A percentile compares a stretch with the other conserved stretches of the same genome.
Evolutionary conservation across 192 early-diverging fungal genomes (phyloP).

Genomic region (Backusella mclennaniae): DNA sequence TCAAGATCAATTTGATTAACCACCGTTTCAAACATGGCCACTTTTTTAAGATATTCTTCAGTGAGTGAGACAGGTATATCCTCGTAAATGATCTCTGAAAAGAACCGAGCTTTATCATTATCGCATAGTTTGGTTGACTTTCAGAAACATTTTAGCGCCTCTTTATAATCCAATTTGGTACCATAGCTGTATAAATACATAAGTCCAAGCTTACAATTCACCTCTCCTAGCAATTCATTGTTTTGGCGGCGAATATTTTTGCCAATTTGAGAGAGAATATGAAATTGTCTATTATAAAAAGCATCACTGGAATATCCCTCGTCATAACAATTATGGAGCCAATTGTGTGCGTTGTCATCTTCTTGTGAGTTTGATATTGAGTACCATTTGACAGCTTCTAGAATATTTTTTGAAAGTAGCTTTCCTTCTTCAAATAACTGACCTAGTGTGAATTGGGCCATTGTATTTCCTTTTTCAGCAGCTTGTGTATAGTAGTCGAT

Average conservation of each 20-base stretch:
- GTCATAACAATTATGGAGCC: background rate
- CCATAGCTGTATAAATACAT: too few species aligned
- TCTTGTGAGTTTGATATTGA: background rate
- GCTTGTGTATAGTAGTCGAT: background rate
- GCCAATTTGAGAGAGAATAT: background rate
- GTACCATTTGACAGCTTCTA: background rate
- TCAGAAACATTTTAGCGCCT: too few species aligned
- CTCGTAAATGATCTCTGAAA: too few species aligned
- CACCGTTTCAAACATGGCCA: too few species aligned
- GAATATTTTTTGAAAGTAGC: background rate
- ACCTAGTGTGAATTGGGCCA: background rate
- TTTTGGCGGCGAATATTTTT: background rate
- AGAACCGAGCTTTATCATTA: too few species aligned
- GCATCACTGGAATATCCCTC: background rate
- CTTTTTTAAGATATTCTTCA: too few species aligned
- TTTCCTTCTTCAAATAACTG: background rate
- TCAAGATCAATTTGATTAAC: too few species aligned
- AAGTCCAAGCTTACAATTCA: background rate
- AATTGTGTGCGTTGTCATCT: background rate
- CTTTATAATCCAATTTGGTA: too few species aligned
- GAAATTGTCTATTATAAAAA: background rate
- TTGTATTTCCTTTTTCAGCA: background rate
- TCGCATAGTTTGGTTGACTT: too few species aligned
- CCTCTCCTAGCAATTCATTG: background rate
- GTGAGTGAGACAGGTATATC: too few species aligned